Evolutionary conservation across 2,329 filamentous ascomycete species (phyloP).

Genomic region (Trichoderma pleuroti): DNA sequence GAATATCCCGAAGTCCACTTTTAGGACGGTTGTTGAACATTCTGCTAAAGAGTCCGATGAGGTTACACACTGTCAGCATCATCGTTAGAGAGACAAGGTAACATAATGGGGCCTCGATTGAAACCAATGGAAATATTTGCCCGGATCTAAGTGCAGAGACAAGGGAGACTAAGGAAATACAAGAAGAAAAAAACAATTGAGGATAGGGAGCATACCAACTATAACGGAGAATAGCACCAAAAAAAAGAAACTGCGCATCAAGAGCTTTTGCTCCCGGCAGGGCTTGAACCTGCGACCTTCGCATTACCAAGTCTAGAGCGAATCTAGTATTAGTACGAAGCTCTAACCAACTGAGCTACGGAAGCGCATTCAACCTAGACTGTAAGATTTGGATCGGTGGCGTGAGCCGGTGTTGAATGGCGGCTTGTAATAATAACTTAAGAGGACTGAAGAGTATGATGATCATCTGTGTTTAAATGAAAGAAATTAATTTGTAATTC

Average conservation of each 20-base stretch:
- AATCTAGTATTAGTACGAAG: constrained; percentile 14
- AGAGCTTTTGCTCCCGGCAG: constrained; percentile 11
- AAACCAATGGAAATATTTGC: neutral
- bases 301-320: constrained; percentile 1
- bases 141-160: neutral
- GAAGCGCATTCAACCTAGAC: neutral
- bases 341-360: constrained; percentile 19
- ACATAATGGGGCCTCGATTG: neutral
- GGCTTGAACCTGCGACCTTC: constrained; percentile 18
- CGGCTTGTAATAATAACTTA: neutral
- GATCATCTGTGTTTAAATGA: neutral
- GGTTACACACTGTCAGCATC: neutral
- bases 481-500: neutral
- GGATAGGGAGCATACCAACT: neutral
- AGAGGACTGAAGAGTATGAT: neutral
- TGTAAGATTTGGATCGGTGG: neutral
- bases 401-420: neutral
- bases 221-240: neutral
- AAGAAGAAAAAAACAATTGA: neutral
- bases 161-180: neutral
- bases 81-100: neutral
- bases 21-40: neutral
- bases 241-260: neutral
- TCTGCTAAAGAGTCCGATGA: neutral
- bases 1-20: neutral